Evolutionary conservation across 1,284 basidiomycete species (phyloP).

Genomic region (Papiliotrema laurentii): DNA sequence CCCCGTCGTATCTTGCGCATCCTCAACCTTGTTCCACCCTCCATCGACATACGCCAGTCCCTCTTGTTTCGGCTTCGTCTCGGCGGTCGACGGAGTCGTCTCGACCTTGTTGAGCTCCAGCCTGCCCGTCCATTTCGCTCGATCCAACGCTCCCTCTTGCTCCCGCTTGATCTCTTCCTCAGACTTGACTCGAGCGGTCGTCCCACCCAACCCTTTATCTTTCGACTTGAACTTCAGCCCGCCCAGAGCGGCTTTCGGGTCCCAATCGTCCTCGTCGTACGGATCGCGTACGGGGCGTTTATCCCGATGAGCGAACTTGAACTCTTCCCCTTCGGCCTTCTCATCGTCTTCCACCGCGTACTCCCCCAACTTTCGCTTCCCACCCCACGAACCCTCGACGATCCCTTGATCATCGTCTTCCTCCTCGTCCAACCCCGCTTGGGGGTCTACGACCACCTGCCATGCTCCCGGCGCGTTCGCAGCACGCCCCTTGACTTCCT

Average conservation of each 20-base stretch:
- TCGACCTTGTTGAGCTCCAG: constrained; percentile 20
- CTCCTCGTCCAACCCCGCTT: constrained; percentile 13
- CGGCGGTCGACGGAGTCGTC: background rate
- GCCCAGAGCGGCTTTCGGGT: constrained; percentile 24
- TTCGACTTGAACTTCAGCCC: constrained; percentile 36
- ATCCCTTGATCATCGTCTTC: too few species aligned
- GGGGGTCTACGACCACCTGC: constrained; percentile 60
- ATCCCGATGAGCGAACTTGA: constrained; percentile 25
- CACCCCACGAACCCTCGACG: constrained; percentile 16
- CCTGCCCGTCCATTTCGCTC: constrained; percentile 20
- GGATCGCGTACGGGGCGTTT: constrained; percentile 28
- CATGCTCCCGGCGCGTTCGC: constrained; percentile 73
- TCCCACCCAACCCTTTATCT: constrained; percentile 18
- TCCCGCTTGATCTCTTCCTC: constrained; percentile 11
- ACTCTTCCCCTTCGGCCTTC: constrained; percentile 27
- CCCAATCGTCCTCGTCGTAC: constrained; percentile 44
- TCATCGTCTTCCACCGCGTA: constrained; percentile 21
- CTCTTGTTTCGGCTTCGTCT: constrained; percentile 5
- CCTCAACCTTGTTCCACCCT: constrained; percentile 21
- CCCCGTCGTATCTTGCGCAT: background rate
- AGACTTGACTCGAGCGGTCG: background rate
- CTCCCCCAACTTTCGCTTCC: constrained; percentile 15
- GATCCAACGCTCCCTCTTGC: constrained; percentile 15
- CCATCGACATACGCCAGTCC: constrained; percentile 15
- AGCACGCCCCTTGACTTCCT: constrained; percentile 58